Percentiles rank a stretch among this genome's conserved stretches.
Evolutionary conservation across 179 eudicot species (phyloP).

Genomic region (Beta macrorhiza): DNA sequence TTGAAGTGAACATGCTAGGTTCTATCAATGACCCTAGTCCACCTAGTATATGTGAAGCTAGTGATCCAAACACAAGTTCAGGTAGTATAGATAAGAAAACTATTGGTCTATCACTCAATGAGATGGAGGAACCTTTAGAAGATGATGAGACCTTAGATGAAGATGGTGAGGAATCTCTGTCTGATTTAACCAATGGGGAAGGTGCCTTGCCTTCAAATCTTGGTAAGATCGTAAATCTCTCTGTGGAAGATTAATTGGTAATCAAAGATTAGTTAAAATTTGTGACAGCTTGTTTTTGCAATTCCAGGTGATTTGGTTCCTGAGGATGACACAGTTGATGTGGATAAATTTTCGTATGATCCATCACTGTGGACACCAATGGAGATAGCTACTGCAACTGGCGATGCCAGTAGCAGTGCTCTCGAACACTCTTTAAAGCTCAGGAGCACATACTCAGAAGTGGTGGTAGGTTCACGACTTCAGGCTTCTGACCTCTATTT

Average conservation of each 20-base stretch:
- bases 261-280: not conserved
- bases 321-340: slow-evolving; percentile 34
- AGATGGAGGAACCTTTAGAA: slow-evolving; percentile 30
- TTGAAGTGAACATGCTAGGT: slow-evolving; percentile 7
- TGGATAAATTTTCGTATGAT: slow-evolving; percentile 37
- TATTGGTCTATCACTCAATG: slow-evolving; percentile 36
- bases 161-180: slow-evolving; percentile 41
- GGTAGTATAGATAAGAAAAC: slow-evolving; percentile 34
- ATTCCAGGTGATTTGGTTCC: slow-evolving; percentile 32
- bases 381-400: slow-evolving; percentile 82
- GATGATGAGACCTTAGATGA: slow-evolving; percentile 36
- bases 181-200: slow-evolving; percentile 38
- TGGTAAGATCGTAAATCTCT: slow-evolving; percentile 26
- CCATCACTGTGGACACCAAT: slow-evolving; percentile 80
- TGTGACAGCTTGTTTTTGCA: slow-evolving; percentile 10
- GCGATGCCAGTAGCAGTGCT: slow-evolving; percentile 47
- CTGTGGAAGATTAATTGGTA: slow-evolving; percentile 9
- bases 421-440: slow-evolving; percentile 73
- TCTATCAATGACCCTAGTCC: not conserved
- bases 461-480: slow-evolving; percentile 53
- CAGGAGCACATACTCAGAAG: slow-evolving; percentile 79
- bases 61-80: slow-evolving; percentile 14
- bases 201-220: slow-evolving; percentile 29
- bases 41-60: slow-evolving; percentile 18
- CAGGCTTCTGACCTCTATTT: not conserved